Evolutionary conservation across 2,329 filamentous ascomycete genomes (phyloP).

Genomic region (Davidsoniella virescens): DNA sequence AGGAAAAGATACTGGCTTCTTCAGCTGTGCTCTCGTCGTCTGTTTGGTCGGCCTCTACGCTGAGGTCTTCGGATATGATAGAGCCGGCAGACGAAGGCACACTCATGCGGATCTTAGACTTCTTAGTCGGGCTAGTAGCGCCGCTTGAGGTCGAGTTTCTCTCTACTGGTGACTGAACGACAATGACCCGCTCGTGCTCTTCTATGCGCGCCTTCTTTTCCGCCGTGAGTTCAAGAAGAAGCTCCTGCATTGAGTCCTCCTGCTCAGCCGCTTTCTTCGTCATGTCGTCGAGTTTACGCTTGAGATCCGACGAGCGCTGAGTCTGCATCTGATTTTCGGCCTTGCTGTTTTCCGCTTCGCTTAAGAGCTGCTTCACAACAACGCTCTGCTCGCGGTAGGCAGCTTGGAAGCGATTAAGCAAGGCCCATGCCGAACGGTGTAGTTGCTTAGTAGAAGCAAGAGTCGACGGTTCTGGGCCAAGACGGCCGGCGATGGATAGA

Average conservation of each 20-base stretch:
- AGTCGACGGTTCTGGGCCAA: slow-evolving; percentile 21
- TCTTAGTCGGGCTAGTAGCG: background rate
- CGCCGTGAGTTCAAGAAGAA: slow-evolving; percentile 33
- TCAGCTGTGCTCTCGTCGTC: slow-evolving; percentile 32
- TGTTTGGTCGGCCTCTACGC: slow-evolving; percentile 37
- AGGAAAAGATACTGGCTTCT: slow-evolving; percentile 44
- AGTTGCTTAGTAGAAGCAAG: slow-evolving; percentile 10
- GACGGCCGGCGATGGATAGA: slow-evolving; percentile 36
- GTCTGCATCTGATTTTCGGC: slow-evolving; percentile 38
- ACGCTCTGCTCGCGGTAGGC: slow-evolving; percentile 39
- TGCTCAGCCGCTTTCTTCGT: slow-evolving; percentile 35
- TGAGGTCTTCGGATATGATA: slow-evolving; percentile 35
- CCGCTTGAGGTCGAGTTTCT: background rate
- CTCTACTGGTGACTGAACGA: background rate
- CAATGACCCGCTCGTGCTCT: slow-evolving; percentile 18
- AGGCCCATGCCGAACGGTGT: slow-evolving; percentile 31
- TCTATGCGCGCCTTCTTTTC: slow-evolving; percentile 33
- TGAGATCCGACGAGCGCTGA: slow-evolving; percentile 35
- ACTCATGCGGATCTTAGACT: slow-evolving; percentile 2
- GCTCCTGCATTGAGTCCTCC: slow-evolving; percentile 32
- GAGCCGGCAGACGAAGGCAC: slow-evolving; percentile 19
- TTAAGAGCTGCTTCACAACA: slow-evolving; percentile 32
- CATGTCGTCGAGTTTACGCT: slow-evolving; percentile 44
- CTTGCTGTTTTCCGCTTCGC: slow-evolving; percentile 34
- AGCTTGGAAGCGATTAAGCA: slow-evolving; percentile 39